Evolutionary conservation across 2,329 filamentous ascomycete species (phyloP), one percentile per base, ranked within the genome.

Genomic region (Talaromyces verruculosus): DNA sequence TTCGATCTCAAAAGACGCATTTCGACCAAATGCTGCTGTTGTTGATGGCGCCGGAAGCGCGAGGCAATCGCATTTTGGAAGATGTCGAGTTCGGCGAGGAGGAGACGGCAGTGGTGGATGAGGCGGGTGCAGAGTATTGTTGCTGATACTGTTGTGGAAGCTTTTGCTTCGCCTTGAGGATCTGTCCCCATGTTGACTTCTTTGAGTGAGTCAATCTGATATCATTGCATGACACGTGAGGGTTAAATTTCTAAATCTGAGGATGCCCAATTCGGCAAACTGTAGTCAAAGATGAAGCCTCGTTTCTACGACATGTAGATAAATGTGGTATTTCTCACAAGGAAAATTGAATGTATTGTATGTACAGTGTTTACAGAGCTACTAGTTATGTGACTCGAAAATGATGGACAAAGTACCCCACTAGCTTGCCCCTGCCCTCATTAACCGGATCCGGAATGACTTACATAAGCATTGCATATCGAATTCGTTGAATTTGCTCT

Each of bases 1-100:
- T 77, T 80, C 11, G 78, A 79, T 47, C 79, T 81, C 67, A 86
- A 83, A 33, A 80, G 78, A 11, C 83, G 79, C 57, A 84, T 72
- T 67, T 86, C 84, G 6, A 85, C 80, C 19, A 76, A 72, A 47
- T 67, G 66, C 35, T 65, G 66, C 51, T 67, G 66, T 37, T 67
- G 66, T 64, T 83, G 78, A 17, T 82, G 81, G 65, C 81, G 80
- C 39, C 79, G 80, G 47, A 78, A 74, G 3, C 73, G 73, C n/a
- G 73, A 61, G 41, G 73, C 72, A 51, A 85, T 72, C 58, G 80
- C 76, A 17, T 72, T 63, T 68, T 81, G 78, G 67, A 84, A 81
- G 35, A 78, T 69, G 57, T 81, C 77, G 17, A 85, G 70, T 69
- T 85, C 83, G 17, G 73, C 68, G 37, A 84, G 74, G 8, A 85